These are phyloP conservation scores for Stereum hirsutum DNA, from an alignment of 1,284 basidiomycete genomes.

Conservation along the genomic window DNA sequence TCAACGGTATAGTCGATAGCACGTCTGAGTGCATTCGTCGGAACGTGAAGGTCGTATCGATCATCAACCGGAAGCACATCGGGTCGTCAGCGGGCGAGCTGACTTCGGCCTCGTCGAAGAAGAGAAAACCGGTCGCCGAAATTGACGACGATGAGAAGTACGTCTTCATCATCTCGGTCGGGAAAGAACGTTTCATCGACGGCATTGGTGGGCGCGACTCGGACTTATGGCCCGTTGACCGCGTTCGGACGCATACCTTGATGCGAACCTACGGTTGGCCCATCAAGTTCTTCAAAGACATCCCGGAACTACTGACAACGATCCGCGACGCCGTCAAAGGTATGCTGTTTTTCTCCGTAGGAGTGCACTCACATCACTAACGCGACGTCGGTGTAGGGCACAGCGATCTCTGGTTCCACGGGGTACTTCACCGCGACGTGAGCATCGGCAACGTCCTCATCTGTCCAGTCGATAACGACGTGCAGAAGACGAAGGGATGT, in stretches of 20 bases:
- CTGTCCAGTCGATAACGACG: neutral
- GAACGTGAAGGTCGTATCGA: neutral
- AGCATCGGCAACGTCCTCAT: neutral
- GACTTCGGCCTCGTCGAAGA: too few species aligned
- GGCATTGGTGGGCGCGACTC: too few species aligned
- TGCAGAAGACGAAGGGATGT: neutral
- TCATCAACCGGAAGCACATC: too few species aligned
- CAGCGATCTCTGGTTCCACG: neutral
- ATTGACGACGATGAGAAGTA: too few species aligned
- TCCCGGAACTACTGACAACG: neutral
- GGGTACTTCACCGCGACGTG: neutral
- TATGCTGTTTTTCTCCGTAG: neutral
- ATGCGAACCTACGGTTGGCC: neutral
- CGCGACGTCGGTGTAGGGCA: neutral
- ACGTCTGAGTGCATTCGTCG: neutral
- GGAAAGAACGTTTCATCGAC: too few species aligned
- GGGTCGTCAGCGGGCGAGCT: too few species aligned
- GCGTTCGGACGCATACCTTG: too few species aligned
- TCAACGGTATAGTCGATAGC: neutral
- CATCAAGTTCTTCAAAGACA: conserved; percentile 3
- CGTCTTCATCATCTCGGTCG: too few species aligned
- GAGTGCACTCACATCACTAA: neutral
- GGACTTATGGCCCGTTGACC: too few species aligned
- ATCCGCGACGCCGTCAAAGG: conserved; percentile 1
- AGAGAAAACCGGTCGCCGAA: too few species aligned